Percentiles rank a stretch among this genome's conserved stretches.
Evolutionary conservation across 176 grass and related monocot genomes (phyloP).

Genomic region (Rhynchospora pubera): DNA sequence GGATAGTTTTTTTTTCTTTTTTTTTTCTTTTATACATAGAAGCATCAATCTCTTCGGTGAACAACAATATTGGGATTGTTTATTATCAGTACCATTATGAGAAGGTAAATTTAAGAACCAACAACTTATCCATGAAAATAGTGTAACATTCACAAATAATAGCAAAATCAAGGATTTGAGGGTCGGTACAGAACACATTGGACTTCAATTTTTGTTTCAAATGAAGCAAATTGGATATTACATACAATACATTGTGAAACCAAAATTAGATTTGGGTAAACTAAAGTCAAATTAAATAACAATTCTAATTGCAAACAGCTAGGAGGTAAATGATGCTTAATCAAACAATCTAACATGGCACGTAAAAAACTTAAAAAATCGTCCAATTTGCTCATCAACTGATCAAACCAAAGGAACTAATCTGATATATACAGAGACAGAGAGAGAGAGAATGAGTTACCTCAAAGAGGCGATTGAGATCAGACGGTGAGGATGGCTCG

Average conservation of each 20-base stretch:
- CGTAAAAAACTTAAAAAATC: neutral
- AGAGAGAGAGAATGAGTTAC: slow-evolving; percentile 15
- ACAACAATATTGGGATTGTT: neutral
- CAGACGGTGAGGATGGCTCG: slow-evolving; percentile 29
- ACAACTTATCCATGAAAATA: neutral
- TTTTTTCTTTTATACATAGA: too few relatives aligned
- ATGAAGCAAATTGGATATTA: neutral
- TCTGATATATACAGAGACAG: neutral
- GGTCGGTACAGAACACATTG: neutral
- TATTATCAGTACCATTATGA: neutral
- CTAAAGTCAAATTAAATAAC: neutral
- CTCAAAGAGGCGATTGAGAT: slow-evolving; percentile 50
- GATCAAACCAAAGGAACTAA: neutral
- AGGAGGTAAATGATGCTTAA: neutral
- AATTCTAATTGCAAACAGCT: neutral
- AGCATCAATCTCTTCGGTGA: neutral
- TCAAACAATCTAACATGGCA: neutral
- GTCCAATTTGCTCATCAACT: neutral
- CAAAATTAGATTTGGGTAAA: neutral
- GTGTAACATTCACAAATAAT: neutral
- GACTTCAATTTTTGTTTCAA: neutral
- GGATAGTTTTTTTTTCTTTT: too few relatives aligned
- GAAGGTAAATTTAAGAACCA: neutral
- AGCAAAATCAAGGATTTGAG: neutral
- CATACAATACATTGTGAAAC: neutral